A percentile compares a stretch with the other conserved stretches of the same genome.
phyloP scores from a whole-genome alignment of 441 rosid genomes.

The Geranium incanum region DNA sequence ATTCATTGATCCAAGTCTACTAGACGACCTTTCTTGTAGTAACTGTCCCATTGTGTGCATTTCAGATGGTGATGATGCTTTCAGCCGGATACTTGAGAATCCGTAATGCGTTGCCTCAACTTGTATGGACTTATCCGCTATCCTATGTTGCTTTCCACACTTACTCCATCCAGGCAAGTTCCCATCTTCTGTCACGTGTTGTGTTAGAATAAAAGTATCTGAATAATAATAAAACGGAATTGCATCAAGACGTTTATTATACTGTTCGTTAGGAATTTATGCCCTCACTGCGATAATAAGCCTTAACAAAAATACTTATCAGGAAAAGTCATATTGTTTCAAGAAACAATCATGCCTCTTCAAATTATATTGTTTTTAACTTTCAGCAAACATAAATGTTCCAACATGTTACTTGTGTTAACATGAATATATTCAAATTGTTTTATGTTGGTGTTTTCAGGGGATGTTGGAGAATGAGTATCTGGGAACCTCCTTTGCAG shows the following conservation, averaged over 20 bases:
- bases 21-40: slow-evolving; percentile 10
- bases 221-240: no score
- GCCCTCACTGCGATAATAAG: no score
- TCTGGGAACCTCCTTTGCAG: slow-evolving; percentile 68
- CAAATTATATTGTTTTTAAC: no score
- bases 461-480: slow-evolving; percentile 94
- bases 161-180: slow-evolving; percentile 75
- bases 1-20: neutral
- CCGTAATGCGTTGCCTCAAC: slow-evolving; percentile 70
- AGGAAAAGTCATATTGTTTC: no score
- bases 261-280: no score
- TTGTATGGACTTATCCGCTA: slow-evolving; percentile 82
- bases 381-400: no score
- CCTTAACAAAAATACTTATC: no score
- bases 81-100: slow-evolving; percentile 88
- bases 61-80: slow-evolving; percentile 93
- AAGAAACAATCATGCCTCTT: no score
- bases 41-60: slow-evolving; percentile 15
- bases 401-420: neutral
- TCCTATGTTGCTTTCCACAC: slow-evolving; percentile 86
- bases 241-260: no score
- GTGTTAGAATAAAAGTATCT: neutral
- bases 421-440: neutral
- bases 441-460: slow-evolving; percentile 26
- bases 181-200: neutral